Evolutionary conservation across 2,329 filamentous ascomycete genomes (phyloP), one percentile per base, ranked within the genome.

Genomic region (Penicillium sp.): DNA sequence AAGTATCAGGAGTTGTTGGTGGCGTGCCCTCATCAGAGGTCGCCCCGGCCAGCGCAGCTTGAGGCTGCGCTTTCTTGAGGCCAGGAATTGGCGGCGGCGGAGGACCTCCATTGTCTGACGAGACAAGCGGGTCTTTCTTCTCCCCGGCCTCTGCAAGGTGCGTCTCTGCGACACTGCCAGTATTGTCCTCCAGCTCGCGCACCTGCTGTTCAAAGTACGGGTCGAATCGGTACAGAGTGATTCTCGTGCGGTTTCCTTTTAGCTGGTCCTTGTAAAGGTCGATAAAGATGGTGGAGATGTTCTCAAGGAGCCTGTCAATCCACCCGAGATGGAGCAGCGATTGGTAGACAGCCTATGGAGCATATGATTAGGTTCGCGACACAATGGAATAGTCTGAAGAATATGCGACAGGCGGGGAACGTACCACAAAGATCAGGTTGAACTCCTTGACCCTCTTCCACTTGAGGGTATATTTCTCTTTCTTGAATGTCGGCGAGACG

Each of bases 291-390:
- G 88, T 90, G 68, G 86, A 89, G 63, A 97, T 89, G 64, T 97
- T 95, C 66, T 96, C 92, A 59, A 98, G 83, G 42, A 98, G 84
- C 69, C 93, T 90, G 71, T 98, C 93, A 57, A 97, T 89, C 93
- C 95, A 98, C 10, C 88, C 91, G 7, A 98, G 81, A 70, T 96
- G 91, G 27, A 98, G 81, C 28, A 98, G 82, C 33, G 91, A 96
- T 67, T 95, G 88, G 71, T 98, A 98, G 57, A 98, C 93, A 57
- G 92, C 93, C 90, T 95, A 64, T 42, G 40, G 44, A 47, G 32
- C 47, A 27, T 31, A 47, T 45, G 53, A 55, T 60, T 45, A 63
- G 58, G 46, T 29, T 52, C 46, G 38, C 47, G 49, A 53, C 35
- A 47, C n/a, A 31, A 23, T 18, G 12, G 10, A 47, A 27, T 29